A percentile compares a stretch with the other conserved stretches of the same genome.
Conservation (phyloP, 768 basidiomycete species). For the Mycena venus region DNA sequence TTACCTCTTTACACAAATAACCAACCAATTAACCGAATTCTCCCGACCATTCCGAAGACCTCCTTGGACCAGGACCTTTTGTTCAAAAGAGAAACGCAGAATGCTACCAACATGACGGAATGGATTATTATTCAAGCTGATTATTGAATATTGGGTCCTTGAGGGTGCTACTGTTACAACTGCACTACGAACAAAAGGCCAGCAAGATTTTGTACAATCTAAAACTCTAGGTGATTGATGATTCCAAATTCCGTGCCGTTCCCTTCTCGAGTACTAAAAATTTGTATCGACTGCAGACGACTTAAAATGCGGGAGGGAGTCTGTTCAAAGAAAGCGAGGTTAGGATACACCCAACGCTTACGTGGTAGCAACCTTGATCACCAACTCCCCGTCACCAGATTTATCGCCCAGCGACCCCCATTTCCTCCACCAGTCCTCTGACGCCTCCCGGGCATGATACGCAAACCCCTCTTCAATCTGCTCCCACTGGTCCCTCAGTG, state of each 20-base stretch:
- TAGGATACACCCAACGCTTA: background rate
- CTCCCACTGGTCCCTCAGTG: slow-evolving; percentile 61
- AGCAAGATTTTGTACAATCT: background rate
- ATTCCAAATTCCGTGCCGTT: background rate
- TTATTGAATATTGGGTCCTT: too few relatives aligned
- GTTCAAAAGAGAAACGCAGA: too few relatives aligned
- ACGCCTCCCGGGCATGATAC: slow-evolving; percentile 65
- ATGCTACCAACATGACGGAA: too few relatives aligned
- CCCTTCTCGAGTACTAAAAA: background rate
- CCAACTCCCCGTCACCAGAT: background rate
- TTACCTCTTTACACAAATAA: too few relatives aligned
- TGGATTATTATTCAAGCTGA: too few relatives aligned
- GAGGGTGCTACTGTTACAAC: too few relatives aligned
- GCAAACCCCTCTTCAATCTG: slow-evolving; percentile 61
- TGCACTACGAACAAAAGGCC: too few relatives aligned
- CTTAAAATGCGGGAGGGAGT: background rate
- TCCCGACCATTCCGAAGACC: too few relatives aligned
- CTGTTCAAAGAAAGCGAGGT: background rate
- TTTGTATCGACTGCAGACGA: background rate
- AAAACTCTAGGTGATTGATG: background rate
- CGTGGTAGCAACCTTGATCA: background rate
- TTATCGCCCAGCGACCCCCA: slow-evolving; percentile 58
- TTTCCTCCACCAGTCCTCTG: slow-evolving; percentile 72
- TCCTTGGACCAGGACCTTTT: too few relatives aligned
- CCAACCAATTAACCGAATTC: too few relatives aligned